These are phyloP conservation scores for Mycena filopes DNA, from an alignment of 768 basidiomycete genomes.

Conservation along the genomic window DNA sequence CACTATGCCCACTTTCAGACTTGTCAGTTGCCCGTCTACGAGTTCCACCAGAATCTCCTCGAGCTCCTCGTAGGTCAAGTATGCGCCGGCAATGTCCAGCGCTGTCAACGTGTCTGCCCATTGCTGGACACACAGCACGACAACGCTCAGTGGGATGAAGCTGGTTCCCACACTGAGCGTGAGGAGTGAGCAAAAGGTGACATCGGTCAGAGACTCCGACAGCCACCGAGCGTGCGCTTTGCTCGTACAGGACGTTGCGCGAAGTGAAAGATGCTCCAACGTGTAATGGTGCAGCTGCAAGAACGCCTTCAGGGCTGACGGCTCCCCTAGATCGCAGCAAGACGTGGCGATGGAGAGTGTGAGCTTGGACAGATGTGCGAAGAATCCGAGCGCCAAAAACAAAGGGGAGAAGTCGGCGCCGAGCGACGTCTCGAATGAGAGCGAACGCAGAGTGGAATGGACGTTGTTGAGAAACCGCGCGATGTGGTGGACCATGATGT, in stretches of 20 bases:
- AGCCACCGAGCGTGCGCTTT: slow-evolving; percentile 18
- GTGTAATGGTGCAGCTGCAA: slow-evolving; percentile 9
- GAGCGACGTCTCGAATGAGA: slow-evolving; percentile 32
- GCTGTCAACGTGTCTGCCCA: slow-evolving; percentile 17
- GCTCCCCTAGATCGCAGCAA: slow-evolving; percentile 15
- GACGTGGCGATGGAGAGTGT: slow-evolving; percentile 23
- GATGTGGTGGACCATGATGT: slow-evolving; percentile 25
- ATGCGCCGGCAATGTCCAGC: slow-evolving; percentile 18
- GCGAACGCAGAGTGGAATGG: slow-evolving; percentile 14
- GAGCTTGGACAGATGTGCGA: slow-evolving; percentile 17
- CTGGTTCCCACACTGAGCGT: slow-evolving; percentile 22
- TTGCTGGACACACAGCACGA: slow-evolving; percentile 18
- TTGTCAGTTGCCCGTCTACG: not conserved
- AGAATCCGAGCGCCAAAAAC: slow-evolving; percentile 21
- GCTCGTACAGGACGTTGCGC: slow-evolving; percentile 11
- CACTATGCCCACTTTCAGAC: not conserved
- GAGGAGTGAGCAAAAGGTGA: slow-evolving; percentile 10
- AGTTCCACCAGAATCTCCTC: not conserved
- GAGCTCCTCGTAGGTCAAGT: slow-evolving; percentile 17
- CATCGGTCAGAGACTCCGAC: slow-evolving; percentile 24
- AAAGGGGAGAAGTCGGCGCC: slow-evolving; percentile 20
- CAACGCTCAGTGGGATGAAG: slow-evolving; percentile 19
- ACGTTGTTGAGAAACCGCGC: slow-evolving; percentile 27
- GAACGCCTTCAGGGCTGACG: slow-evolving; percentile 20
- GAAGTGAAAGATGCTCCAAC: slow-evolving; percentile 19